Base-by-base conservation (phyloP, 2,329 filamentous ascomycete species). In the Fusarium penzigii region DNA sequence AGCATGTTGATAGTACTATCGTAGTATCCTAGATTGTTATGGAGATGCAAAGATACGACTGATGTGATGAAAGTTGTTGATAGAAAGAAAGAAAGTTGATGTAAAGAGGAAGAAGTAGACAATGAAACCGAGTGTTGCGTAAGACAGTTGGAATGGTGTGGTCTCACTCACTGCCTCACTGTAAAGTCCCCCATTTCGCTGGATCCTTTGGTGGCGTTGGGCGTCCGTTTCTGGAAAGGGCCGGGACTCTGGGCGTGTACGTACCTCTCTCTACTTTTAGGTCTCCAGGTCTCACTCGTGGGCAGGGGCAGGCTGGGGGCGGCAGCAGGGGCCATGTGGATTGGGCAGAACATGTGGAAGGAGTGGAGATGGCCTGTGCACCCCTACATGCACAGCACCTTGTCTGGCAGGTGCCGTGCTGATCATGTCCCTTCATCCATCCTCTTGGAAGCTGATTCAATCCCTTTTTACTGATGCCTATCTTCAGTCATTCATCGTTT, bases 1-100 rank as follows among this genome's bases (percentile, higher is more conserved):
- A 71, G 61, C 72, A 73, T 72, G 46, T 45, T 56, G 59, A 44
- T 29, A 49, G 17, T 16, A 25, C 4, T 16, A 40, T 25, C 20
- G 20, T n/a, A n/a, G n/a, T n/a, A n/a, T n/a, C 20, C 20, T 25
- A 25, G 20, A 7, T 25, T 25, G 20, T 25, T 25, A 25, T 25
- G 20, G 20, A 25, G 20, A 25, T 25, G 20, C 5, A 25, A 25
- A 25, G 20, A 39, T 39, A 16, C 4, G 13, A 3, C 9, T 17
- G 17, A 14, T 39, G 20, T 17, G 49, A 39, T 6, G 38, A 25
- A 25, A 25, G 20, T 25, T 25, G 20, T 25, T 17, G 16, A 17
- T 13, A 17, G n/a, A 17, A 25, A 41, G 5, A 43, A 17, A 29
- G n/a, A 43, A 43, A 25, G 32, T 16, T 17, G 39, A 41, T 17